Base-by-base conservation (phyloP, 1,139 yeast genomes). In the Casaregolazyma lundiana region DNA sequence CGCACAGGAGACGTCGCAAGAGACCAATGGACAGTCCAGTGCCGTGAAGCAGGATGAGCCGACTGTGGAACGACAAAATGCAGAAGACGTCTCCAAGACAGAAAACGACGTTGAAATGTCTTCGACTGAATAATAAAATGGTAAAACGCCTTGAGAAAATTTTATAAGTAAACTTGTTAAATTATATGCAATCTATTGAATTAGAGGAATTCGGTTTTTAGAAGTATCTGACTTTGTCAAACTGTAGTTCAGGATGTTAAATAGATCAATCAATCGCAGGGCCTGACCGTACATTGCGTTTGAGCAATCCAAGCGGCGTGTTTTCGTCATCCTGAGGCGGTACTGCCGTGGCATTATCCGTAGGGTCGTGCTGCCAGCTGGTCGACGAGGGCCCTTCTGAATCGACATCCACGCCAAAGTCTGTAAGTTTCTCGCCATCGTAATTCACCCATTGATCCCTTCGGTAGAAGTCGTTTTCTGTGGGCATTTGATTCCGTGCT, bases 351-450 rank as follows among this genome's bases (percentile, higher is more conserved):
- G 17, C 8, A 11, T 32, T 44, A 17, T 18, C 24, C 8, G 19
- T 29, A n/a, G 13, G 7, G 19, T 43, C 42, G 8, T 38, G 37
- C 19, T 2, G 6, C 21, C 17, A n/a, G 6, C 15, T 18, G 21
- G 17, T 15, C 18, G 39, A 36, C 6, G 39, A 15, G 15, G 41
- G 16, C 15, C 20, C 37, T 39, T 59, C 63, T 44, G 54, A 63
- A 57, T 81, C 88, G 3, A 80, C 53, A 61, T 90, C 97, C 2
- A 92, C 97, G 1, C 97, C 97, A 63, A 79, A 89, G 65, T 88
- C 96, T 38, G 75, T 75, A 45, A 92, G 68, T 4, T 77, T 75
- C 59, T 90, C 97, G 6, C 98, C 98, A 64, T 84, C 73, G 41
- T 76, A 82, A 60, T 87, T 89, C 50, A 68, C 68, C 96, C 96